Conservation (phyloP, 2,329 filamentous ascomycete species). For the Leptodontidium sp. region DNA sequence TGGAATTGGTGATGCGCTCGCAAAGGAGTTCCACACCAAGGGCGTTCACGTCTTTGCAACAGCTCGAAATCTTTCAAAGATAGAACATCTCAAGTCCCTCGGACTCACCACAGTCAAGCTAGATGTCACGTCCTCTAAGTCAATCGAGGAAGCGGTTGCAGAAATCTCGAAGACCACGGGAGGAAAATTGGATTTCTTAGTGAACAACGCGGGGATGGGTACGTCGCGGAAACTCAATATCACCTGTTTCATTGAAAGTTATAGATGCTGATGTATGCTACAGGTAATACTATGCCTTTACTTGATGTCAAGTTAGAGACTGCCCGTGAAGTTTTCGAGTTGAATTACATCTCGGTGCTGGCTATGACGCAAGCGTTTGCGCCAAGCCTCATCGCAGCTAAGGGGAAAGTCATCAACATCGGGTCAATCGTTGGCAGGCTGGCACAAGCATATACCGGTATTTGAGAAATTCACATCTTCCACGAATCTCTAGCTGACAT, state of each 20-base stretch:
- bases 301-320: no score
- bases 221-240: background rate
- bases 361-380: no score
- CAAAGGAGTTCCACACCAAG: slow-evolving; percentile 48
- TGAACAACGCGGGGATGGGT: background rate
- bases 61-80: slow-evolving; percentile 49
- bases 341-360: no score
- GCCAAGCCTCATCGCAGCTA: no score
- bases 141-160: slow-evolving; percentile 47
- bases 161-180: background rate
- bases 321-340: no score
- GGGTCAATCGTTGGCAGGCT: no score
- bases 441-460: no score
- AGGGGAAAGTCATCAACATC: no score
- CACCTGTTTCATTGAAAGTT: background rate
- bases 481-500: no score
- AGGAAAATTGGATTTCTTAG: background rate
- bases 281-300: background rate
- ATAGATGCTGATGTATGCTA: background rate
- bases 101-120: slow-evolving; percentile 49
- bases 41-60: slow-evolving; percentile 53
- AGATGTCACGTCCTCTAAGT: slow-evolving; percentile 51
- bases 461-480: no score
- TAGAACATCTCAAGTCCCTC: slow-evolving; percentile 41
- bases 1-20: slow-evolving; percentile 41